Evolutionary conservation across 2,329 filamentous ascomycete genomes (phyloP).

Genomic region (Mycosphaerella sp.): DNA sequence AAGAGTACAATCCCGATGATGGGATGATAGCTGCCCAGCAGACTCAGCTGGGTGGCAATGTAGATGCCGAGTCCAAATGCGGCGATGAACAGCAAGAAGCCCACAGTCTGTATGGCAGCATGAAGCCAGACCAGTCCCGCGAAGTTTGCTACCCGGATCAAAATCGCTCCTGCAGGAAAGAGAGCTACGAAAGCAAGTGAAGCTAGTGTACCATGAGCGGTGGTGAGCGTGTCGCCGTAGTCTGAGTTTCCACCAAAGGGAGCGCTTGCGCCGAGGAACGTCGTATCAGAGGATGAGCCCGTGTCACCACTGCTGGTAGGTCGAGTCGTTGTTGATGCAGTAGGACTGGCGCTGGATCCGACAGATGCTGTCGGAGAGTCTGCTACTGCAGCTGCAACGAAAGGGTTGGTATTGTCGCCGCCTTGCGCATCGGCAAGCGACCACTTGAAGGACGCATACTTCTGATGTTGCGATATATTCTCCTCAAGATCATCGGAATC

Average conservation of each 20-base stretch:
- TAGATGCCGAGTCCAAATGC: constrained; percentile 50
- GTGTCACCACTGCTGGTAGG: constrained; percentile 7
- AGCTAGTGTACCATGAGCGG: constrained; percentile 41
- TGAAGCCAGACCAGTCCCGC: constrained; percentile 43
- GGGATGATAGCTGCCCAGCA: constrained; percentile 42
- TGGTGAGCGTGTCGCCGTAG: constrained; percentile 29
- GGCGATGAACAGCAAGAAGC: constrained; percentile 43
- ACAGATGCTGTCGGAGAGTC: background rate
- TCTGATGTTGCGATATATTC: constrained; percentile 43
- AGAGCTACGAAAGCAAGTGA: constrained; percentile 41
- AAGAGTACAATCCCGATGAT: constrained; percentile 51
- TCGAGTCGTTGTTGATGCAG: constrained; percentile 1
- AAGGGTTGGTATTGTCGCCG: constrained; percentile 42
- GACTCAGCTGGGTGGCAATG: constrained; percentile 39
- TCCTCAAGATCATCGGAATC: constrained; percentile 42
- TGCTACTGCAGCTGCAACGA: constrained; percentile 23
- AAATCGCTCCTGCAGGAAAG: constrained; percentile 42
- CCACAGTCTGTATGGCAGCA: constrained; percentile 44
- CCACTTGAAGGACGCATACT: constrained; percentile 39
- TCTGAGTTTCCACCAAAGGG: constrained; percentile 21
- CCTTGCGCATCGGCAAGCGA: constrained; percentile 47
- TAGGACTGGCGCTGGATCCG: background rate
- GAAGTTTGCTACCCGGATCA: constrained; percentile 41
- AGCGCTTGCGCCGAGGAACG: constrained; percentile 8
- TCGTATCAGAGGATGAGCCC: constrained; percentile 8